Evolutionary conservation across 352 stramenopile species (phyloP), one percentile per base, ranked within the genome.

Genomic region (Phytophthora palmivora): DNA sequence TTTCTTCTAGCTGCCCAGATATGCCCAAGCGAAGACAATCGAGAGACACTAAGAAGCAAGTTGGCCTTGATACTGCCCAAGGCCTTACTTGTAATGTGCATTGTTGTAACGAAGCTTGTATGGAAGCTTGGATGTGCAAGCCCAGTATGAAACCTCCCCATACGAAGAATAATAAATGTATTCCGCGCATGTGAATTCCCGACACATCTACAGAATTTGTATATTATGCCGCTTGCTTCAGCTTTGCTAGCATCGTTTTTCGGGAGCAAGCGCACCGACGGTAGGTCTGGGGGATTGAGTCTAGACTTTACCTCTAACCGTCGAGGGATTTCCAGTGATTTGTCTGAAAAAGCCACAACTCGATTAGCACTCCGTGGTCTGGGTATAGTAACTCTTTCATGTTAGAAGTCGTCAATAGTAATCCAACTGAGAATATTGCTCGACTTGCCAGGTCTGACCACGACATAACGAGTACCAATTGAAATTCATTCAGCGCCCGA

Each of bases 11-110:
- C 36, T 10, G 55, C 19, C 68, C 64, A 5, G 51, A 50, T 33
- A 69, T 65, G 14, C 8, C 26, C 0, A 65, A 12, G 0, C 7
- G 10, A 16, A 68, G 30, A 19, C 72, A 82, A 52, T 74, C 71
- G 5, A 82, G 36, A n/a, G 59, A 54, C 2, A 75, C 38, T 0
- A 78, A 41, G 53, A 71, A 70, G 41, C 72, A 82, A 1, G 54
- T 68, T 2, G 57, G 55, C n/a, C 52, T 45, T 2, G 42, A 37
- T 11, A 70, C 60, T 6, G 69, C 53, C 72, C 72, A 81, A 7
- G 72, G 60, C 1, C 56, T 38, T 11, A 74, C 63, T 16, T 70
- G 58, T 3, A 73, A 33, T 26, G 12, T 24, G 18, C 64, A 73
- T 11, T 73, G 49, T 6, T 30, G 28, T 8, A 68, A n/a, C 10